Conservation (phyloP, 768 basidiomycete species). For the Saitozyma podzolica region DNA sequence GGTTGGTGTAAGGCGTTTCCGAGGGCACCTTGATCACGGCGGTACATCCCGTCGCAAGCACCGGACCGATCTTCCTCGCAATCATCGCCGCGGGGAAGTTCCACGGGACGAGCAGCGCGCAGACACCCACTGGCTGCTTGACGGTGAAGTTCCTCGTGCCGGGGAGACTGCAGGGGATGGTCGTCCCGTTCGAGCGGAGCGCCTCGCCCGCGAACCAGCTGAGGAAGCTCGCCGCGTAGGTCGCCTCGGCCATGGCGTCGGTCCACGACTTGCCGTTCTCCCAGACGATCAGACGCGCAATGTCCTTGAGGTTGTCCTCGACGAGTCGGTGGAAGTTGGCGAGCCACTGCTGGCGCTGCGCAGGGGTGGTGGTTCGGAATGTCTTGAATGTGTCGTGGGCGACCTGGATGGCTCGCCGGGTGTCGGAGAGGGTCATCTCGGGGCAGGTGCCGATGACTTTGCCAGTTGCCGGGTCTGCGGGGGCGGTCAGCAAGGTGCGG, state of each 20-base stretch:
- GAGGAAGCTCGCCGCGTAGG: slow-evolving; percentile 58
- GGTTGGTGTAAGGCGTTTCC: slow-evolving; percentile 89
- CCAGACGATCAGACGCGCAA: slow-evolving; percentile 78
- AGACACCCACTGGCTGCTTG: slow-evolving; percentile 72
- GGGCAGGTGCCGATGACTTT: slow-evolving; percentile 81
- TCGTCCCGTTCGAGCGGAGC: slow-evolving; percentile 85
- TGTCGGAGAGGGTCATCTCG: slow-evolving; percentile 84
- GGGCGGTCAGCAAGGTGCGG: neutral
- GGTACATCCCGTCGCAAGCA: slow-evolving; percentile 93
- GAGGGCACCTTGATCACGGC: slow-evolving; percentile 91
- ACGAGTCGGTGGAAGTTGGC: slow-evolving; percentile 75
- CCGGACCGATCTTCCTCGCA: slow-evolving; percentile 52
- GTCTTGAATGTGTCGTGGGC: slow-evolving; percentile 76
- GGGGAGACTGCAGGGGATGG: slow-evolving; percentile 72
- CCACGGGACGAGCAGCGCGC: slow-evolving; percentile 55
- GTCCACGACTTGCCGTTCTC: slow-evolving; percentile 92
- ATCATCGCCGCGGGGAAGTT: slow-evolving; percentile 93
- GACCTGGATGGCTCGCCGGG: slow-evolving; percentile 77
- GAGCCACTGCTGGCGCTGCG: slow-evolving; percentile 81
- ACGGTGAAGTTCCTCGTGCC: slow-evolving; percentile 80
- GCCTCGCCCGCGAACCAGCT: slow-evolving; percentile 76
- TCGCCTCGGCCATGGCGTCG: slow-evolving; percentile 82
- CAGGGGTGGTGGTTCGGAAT: slow-evolving; percentile 82
- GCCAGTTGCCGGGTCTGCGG: slow-evolving; percentile 79
- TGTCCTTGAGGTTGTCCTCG: slow-evolving; percentile 80